Conservation (phyloP, 2,329 filamentous ascomycete species). For the Trichoderma asperellum region DNA sequence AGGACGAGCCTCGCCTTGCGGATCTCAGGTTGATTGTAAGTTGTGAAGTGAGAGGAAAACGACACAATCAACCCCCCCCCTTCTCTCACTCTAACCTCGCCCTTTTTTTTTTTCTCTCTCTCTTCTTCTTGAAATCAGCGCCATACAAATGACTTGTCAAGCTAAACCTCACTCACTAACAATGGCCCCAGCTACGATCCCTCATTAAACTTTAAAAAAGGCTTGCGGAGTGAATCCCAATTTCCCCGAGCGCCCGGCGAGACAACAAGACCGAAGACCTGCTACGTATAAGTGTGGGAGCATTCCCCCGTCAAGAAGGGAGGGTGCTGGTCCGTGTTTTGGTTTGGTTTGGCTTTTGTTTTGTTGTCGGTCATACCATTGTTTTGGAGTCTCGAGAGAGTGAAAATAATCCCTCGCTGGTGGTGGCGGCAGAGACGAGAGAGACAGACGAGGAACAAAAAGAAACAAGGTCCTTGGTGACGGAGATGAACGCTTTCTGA, state of each 20-base stretch:
- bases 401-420: background rate
- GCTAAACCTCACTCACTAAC: constrained; percentile 8
- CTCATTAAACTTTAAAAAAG: constrained; percentile 13
- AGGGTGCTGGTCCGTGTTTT: constrained; percentile 15
- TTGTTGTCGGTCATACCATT: constrained; percentile 14
- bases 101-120: background rate
- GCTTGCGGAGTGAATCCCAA: constrained; percentile 11
- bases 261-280: background rate
- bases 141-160: background rate
- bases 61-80: background rate
- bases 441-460: constrained; percentile 4
- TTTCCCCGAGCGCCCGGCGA: constrained; percentile 8
- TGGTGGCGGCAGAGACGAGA: constrained; percentile 13
- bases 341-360: constrained; percentile 16
- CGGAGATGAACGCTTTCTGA: constrained; percentile 3
- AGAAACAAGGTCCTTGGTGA: background rate
- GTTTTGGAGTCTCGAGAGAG: background rate
- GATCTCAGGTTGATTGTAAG: background rate
- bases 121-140: background rate
- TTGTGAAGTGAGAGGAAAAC: background rate
- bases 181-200: constrained; percentile 15
- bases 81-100: background rate
- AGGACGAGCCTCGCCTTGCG: background rate
- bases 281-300: background rate
- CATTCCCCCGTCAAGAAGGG: background rate